Base-by-base conservation (phyloP, 805 yeast genomes). In the Grigorovia jiainica region DNA sequence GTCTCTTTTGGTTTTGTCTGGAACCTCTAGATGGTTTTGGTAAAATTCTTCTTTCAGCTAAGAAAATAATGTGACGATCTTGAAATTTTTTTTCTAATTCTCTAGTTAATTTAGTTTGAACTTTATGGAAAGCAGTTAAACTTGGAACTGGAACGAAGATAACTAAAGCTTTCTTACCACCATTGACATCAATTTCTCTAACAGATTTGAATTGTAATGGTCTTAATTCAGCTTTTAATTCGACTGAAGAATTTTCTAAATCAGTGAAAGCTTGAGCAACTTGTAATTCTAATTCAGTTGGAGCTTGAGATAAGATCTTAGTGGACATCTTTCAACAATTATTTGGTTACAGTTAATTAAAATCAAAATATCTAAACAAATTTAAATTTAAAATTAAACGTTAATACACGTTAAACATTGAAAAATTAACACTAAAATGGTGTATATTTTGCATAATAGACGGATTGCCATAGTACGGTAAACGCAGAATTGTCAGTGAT, bases 21-120 rank as follows among this genome's bases (percentile, higher is more conserved):
- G 95, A 78, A 67, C 81, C 76, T 78, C 97, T 87, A 66, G 94
- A 85, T 71, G 97, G 97, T 81, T 87, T 90, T 76, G 97, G 96
- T 69, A 92, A 79, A 76, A 90, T 92, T 78, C 96, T 87, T 79
- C 98, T 87, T 80, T 90, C 97, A 68, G 97, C 97, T 69, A 90
- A 82, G 87, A 90, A 87, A 64, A 92, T 90, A 72, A 90, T 96
- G 72, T 92, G 97, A 73, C 95, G 86, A 81, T 90, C 98, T 70
- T 97, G 94, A 89, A 90, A 92, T 79, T 92, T 90, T 94, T 90
- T 90, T 79, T 90, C 98, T 71, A 90, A 84, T 79, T 90, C 98
- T 77, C 97, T 90, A 77, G 96, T 87, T 71, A 90, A 82, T 76
- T 89, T 84, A 64, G 78, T 78, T 80, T 90, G 98, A 66, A 90